Base-by-base conservation (phyloP, 768 basidiomycete species). In the Kwoniella pini region DNA sequence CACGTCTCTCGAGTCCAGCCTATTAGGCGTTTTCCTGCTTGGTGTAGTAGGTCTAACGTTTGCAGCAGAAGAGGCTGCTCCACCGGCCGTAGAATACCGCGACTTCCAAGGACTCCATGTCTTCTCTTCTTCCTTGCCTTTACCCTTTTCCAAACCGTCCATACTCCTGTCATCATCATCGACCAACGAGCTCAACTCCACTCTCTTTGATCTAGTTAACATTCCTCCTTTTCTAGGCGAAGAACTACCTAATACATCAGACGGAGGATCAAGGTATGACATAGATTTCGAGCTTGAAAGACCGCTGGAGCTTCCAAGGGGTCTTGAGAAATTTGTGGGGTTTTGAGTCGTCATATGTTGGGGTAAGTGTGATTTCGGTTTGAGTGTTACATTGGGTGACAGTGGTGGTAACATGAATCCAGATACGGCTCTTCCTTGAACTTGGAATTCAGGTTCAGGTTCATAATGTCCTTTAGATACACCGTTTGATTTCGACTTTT, bases 41-140 rank as follows among this genome's bases (percentile, higher is more conserved):
- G 62, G 62, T 6, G 62, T 64, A 13, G 57, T 58, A 17, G 43
- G 57, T 50, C 62, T 59, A 12, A 21, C 53, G 15, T 45, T 40
- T 1, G 59, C 59, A 28, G 59, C 59, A 15, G 42, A 46, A 6
- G 52, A 46, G 19, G 59, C 59, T 3, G 60, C 53, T 26, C 60
- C 56, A 28, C 62, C 57, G 3, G 51, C 40, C 17, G 40, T 56
- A 3, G 57, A 42, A 53, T 64, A 53, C 5, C 62, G 42, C 10
- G 50, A 57, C 30, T 64, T 65, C 64, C 64, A 65, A 28, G 64
- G 64, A 54, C 59, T 61, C 64, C 64, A 65, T 17, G 39, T 53
- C 26, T 56, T 51, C 17, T 50, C 55, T 13, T 21, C 55, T 21
- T 57, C 59, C 19, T 44, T 39, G 17, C 43, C 56, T 44, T 58